Conservation (phyloP, 495 filamentous ascomycete species). For the Neurospora pannonica region DNA sequence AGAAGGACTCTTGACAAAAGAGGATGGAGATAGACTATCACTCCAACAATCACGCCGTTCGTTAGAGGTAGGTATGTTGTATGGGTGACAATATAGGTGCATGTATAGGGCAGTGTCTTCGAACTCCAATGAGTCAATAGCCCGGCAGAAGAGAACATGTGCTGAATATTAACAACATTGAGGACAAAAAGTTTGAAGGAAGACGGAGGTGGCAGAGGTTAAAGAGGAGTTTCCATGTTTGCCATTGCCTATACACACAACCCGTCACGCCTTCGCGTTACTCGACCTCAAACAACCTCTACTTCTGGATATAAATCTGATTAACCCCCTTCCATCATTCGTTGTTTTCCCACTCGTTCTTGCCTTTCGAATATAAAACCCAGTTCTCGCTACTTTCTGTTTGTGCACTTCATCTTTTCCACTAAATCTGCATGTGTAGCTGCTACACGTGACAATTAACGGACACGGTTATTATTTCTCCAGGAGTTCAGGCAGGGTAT, state of each 20-base stretch:
- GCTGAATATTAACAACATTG: not conserved
- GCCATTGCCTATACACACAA: not conserved
- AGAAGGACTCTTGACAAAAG: not conserved
- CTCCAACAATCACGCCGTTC: not conserved
- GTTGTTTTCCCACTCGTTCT: not conserved
- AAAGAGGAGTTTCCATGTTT: not conserved
- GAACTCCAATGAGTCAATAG: not conserved
- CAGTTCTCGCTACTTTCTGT: not conserved
- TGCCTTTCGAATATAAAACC: not conserved
- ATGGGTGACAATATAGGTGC: not conserved
- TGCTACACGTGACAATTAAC: not conserved
- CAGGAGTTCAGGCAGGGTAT: not conserved
- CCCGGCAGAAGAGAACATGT: not conserved
- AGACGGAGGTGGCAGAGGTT: not conserved
- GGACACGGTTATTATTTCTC: not conserved
- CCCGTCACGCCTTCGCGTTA: not conserved
- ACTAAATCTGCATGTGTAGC: not conserved
- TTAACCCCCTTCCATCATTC: not conserved
- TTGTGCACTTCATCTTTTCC: not conserved
- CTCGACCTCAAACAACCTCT: not conserved
- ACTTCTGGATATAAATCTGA: not conserved
- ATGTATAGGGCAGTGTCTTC: not conserved
- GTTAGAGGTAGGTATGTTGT: not conserved
- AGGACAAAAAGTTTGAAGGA: not conserved
- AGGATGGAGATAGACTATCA: not conserved